Evolutionary conservation across 371 early-diverging fungal genomes (phyloP).

Genomic region (Smittium mucronatum): DNA sequence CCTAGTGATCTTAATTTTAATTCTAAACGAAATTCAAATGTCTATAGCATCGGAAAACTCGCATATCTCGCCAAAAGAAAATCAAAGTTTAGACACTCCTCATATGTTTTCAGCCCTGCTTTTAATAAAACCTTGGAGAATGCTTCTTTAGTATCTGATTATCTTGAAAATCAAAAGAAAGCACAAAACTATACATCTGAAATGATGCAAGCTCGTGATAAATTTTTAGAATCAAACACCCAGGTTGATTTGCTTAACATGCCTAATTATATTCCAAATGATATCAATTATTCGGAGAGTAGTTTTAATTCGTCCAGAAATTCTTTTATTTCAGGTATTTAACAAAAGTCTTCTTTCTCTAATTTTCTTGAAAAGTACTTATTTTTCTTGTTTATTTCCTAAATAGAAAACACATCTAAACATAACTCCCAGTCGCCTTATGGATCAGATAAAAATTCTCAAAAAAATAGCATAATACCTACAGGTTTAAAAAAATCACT

Average conservation of each 20-base stretch:
- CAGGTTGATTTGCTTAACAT: not conserved
- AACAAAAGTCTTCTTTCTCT: too few species aligned
- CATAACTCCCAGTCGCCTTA: too few species aligned
- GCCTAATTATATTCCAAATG: too few species aligned
- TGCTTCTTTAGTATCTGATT: not conserved
- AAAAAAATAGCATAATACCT: too few species aligned
- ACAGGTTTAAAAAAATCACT: too few species aligned
- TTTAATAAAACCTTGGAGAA: not conserved
- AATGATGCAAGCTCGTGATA: not conserved
- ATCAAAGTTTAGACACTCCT: not conserved
- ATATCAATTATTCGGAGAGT: too few species aligned
- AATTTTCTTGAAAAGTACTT: too few species aligned
- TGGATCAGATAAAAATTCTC: too few species aligned
- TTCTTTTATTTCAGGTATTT: too few species aligned
- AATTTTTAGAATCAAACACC: not conserved
- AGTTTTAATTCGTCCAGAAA: too few species aligned
- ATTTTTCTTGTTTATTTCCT: too few species aligned
- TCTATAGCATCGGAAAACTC: constrained; percentile 1
- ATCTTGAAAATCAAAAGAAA: not conserved
- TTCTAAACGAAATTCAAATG: not conserved
- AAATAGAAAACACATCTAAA: too few species aligned
- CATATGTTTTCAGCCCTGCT: not conserved
- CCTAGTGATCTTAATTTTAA: not conserved
- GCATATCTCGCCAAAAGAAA: constrained; percentile 1
- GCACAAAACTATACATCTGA: not conserved